phyloP scores from a whole-genome alignment of 164 flowering plant species.

The Chimonanthus salicifolius region DNA sequence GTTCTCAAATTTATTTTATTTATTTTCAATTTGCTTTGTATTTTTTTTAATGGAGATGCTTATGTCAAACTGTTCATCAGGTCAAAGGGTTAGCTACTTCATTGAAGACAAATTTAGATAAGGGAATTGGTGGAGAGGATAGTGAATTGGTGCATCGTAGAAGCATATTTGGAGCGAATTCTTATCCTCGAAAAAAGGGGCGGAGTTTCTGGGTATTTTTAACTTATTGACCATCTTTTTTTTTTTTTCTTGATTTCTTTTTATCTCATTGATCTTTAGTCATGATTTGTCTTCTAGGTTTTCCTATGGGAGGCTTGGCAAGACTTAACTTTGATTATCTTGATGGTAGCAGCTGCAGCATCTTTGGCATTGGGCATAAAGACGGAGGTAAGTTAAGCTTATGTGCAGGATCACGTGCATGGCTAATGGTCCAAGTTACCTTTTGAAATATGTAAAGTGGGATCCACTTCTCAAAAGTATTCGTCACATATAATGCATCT shows the following conservation, averaged over 20 bases:
- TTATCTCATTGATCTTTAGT: neutral
- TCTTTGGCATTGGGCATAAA: constrained; percentile 88
- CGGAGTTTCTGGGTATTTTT: constrained; percentile 71
- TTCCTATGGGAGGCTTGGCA: constrained; percentile 98
- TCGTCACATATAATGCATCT: too few species aligned
- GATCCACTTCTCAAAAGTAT: neutral
- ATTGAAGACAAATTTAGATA: constrained; percentile 62
- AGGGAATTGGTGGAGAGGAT: constrained; percentile 77
- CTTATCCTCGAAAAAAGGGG: constrained; percentile 83
- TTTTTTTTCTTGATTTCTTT: too few species aligned
- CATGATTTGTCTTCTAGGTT: constrained; percentile 27
- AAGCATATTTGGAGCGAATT: constrained; percentile 75
- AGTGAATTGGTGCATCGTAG: constrained; percentile 50
- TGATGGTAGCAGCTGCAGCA: constrained; percentile 91
- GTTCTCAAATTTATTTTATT: constrained; percentile 1
- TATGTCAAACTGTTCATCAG: constrained; percentile 23
- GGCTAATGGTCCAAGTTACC: neutral
- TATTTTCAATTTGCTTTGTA: too few species aligned
- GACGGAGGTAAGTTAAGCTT: constrained; percentile 64
- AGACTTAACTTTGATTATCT: constrained; percentile 82
- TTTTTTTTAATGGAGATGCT: too few species aligned
- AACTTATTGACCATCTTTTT: too few species aligned
- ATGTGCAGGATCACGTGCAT: neutral
- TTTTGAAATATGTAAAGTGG: neutral
- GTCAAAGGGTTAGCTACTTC: constrained; percentile 53